Evolutionary conservation across 2,329 filamentous ascomycete species (phyloP), one percentile per base, ranked within the genome.

Genomic region (Colletotrichum salicis): DNA sequence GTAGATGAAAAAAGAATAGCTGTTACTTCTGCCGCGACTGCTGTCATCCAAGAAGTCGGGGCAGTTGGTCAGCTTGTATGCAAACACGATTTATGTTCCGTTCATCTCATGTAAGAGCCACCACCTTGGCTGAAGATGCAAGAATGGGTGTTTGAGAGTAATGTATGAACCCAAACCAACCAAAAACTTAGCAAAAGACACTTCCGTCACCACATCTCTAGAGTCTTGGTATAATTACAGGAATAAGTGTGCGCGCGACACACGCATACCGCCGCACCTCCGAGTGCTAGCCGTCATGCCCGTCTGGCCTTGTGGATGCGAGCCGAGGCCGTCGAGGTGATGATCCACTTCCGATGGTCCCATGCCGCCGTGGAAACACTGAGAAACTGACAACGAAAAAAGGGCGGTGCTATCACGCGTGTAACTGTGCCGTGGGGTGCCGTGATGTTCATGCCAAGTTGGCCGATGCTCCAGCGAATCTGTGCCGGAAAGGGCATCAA

Each of bases 401-500:
- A 51, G 6, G 37, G 37, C 37, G 37, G 6, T 41, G 37, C 37
- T 41, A 41, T 19, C 37, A 41, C 37, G 19, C 37, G 37, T 41
- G 37, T 41, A 13, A 41, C 37, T 41, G 15, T 41, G 37, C 15
- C 37, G 37, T 41, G 15, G 37, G 37, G 37, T 41, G 15, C 37
- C 37, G 37, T 22, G 35, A 45, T 12, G 7, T n/a, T n/a, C 45
- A 35, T 70, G 55, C 33, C 33, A 61, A 57, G 29, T 55, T 37
- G 51, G 1, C 48, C 29, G 67, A 41, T 54, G 12, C n/a, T 8
- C 19, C 37, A 52, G 37, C 22, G 41, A 41, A 19, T 8, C 31
- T 11, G 52, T 62, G 64, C 64, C 64, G 41, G 37, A 56, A 68
- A 52, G 24, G 58, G 64, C 52, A 68, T 12, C 68, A 58, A 54